phyloP scores from a whole-genome alignment of 2,329 filamentous ascomycete genomes.

The Chalaropsis ovoidea region DNA sequence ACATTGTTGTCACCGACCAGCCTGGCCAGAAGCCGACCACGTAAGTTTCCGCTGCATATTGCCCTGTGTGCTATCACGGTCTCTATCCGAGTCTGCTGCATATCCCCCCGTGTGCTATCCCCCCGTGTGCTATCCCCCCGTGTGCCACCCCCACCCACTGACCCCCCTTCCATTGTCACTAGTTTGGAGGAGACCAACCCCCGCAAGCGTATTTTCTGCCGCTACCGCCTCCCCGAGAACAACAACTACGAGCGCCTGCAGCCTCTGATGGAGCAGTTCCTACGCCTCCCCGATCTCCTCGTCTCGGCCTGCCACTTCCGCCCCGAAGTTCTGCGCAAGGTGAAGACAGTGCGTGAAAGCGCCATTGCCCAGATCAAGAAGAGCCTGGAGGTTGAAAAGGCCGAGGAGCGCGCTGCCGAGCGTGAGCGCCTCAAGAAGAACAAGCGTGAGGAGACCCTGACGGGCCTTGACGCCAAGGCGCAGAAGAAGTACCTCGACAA shows the following conservation, averaged over 20 bases:
- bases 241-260: conserved; percentile 56
- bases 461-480: conserved; percentile 65
- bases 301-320: conserved; percentile 74
- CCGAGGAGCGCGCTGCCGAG: conserved; percentile 63
- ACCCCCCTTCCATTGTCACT: conserved; percentile 15
- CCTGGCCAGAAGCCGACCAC: conserved; percentile 75
- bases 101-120: background rate
- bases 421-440: conserved; percentile 72
- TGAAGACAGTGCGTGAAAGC: conserved; percentile 69
- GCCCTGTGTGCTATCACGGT: background rate
- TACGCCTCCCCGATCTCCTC: conserved; percentile 75
- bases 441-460: conserved; percentile 76
- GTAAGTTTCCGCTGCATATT: conserved; percentile 41
- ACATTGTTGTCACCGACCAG: conserved; percentile 81
- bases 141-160: background rate
- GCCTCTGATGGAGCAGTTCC: conserved; percentile 69
- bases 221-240: conserved; percentile 56
- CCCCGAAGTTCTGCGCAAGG: conserved; percentile 76
- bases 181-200: conserved; percentile 75
- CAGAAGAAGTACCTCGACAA: conserved; percentile 78
- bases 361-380: conserved; percentile 71
- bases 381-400: conserved; percentile 67
- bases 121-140: no score
- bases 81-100: no score
- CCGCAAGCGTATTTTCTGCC: conserved; percentile 78